Evolutionary conservation across 768 basidiomycete genomes (phyloP).

Genomic region (Auricularia auricula-judae): DNA sequence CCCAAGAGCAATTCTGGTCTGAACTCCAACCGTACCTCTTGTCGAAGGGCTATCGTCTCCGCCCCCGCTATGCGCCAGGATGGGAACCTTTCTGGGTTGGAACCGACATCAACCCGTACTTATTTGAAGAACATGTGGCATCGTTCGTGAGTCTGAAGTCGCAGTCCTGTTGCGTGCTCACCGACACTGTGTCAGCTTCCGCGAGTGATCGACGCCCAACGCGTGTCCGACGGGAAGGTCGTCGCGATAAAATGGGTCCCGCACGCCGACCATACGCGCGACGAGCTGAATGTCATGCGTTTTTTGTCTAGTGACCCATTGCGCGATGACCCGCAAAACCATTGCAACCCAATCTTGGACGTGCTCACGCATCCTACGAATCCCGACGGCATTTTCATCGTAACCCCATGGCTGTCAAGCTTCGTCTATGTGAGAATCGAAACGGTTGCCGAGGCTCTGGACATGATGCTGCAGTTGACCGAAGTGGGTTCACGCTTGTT

Average conservation of each 20-base stretch:
- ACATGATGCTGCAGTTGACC: slow-evolving; percentile 2
- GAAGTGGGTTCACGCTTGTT: neutral
- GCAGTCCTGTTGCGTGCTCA: neutral
- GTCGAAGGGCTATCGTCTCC: neutral
- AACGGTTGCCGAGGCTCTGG: slow-evolving; percentile 1
- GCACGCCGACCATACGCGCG: neutral
- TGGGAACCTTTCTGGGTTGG: neutral
- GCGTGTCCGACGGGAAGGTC: neutral
- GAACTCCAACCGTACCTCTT: neutral
- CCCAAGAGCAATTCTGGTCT: neutral
- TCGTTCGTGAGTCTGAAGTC: neutral
- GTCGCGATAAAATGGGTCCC: neutral
- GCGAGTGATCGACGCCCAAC: neutral
- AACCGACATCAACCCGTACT: neutral
- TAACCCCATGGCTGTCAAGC: neutral
- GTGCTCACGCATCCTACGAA: neutral
- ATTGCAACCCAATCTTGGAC: slow-evolving; percentile 3
- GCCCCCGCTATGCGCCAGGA: neutral
- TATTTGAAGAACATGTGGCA: neutral
- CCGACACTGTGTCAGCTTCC: neutral
- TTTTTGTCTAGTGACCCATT: neutral
- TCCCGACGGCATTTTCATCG: slow-evolving; percentile 1
- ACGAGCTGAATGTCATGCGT: neutral
- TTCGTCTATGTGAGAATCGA: slow-evolving; percentile 1
- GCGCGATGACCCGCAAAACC: neutral